These are phyloP conservation scores for Podaxis sp. DNA, from an alignment of 768 basidiomycete species.

Conservation along the genomic window DNA sequence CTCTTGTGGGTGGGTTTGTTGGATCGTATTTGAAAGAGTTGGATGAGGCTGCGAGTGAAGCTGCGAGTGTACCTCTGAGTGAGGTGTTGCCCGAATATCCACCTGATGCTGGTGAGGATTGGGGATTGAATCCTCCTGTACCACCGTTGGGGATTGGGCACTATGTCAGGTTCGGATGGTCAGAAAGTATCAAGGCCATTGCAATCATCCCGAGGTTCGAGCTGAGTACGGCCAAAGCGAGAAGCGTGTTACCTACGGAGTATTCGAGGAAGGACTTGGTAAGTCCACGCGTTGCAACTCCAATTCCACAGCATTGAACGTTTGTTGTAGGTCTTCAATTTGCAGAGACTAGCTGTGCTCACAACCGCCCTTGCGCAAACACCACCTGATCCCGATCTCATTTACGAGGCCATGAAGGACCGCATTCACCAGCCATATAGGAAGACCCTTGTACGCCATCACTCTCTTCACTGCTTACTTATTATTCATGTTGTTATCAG, in stretches of 20 bases:
- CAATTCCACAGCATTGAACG: slow-evolving; percentile 2
- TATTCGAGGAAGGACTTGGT: slow-evolving; percentile 94
- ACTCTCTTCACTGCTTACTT: background rate
- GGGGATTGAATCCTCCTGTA: slow-evolving; percentile 86
- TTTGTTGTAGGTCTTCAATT: slow-evolving; percentile 82
- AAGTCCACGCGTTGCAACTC: slow-evolving; percentile 29
- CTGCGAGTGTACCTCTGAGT: slow-evolving; percentile 88
- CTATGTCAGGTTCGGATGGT: slow-evolving; percentile 89
- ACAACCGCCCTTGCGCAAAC: slow-evolving; percentile 90
- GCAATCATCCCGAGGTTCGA: slow-evolving; percentile 96
- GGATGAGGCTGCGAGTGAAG: slow-evolving; percentile 74
- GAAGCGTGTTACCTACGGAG: slow-evolving; percentile 78
- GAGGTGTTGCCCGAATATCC: slow-evolving; percentile 98
- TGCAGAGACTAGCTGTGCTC: slow-evolving; percentile 93
- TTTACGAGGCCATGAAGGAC: slow-evolving; percentile 99
- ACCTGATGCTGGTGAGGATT: slow-evolving; percentile 84
- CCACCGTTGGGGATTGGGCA: slow-evolving; percentile 93
- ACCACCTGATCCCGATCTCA: slow-evolving; percentile 93
- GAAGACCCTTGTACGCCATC: slow-evolving; percentile 66
- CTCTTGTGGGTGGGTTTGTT: slow-evolving; percentile 94
- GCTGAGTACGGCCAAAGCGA: slow-evolving; percentile 92
- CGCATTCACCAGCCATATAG: slow-evolving; percentile 97
- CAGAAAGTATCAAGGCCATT: slow-evolving; percentile 80
- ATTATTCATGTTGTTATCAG: slow-evolving; percentile 39
- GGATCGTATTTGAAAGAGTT: slow-evolving; percentile 94